These are phyloP conservation scores for Papiliotrema terrestris DNA, from an alignment of 1,284 basidiomycete species.

Conservation along the genomic window DNA sequence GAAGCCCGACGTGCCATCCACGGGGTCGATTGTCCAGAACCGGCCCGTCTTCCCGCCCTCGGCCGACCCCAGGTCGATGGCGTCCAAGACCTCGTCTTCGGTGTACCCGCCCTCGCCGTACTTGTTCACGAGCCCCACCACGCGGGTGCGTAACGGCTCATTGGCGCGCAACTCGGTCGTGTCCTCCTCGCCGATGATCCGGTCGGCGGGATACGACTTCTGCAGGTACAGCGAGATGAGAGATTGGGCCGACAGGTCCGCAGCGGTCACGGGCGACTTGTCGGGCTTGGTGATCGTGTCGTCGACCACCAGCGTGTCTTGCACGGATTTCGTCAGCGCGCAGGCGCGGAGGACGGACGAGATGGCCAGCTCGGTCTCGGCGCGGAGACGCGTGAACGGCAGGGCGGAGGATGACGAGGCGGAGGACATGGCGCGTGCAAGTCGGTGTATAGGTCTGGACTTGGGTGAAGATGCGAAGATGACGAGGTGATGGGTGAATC, in stretches of 20 bases:
- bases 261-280: constrained; percentile 94
- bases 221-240: constrained; percentile 75
- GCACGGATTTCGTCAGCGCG: constrained; percentile 72
- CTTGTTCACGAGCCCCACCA: constrained; percentile 80
- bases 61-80: constrained; percentile 81
- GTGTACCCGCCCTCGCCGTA: constrained; percentile 51
- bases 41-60: constrained; percentile 68
- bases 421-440: not conserved
- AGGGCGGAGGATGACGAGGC: constrained; percentile 14
- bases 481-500: not conserved
- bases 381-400: constrained; percentile 36
- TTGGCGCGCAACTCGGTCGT: constrained; percentile 67
- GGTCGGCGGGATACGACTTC: constrained; percentile 75
- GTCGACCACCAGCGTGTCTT: constrained; percentile 78
- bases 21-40: constrained; percentile 53
- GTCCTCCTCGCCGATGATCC: constrained; percentile 95
- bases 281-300: constrained; percentile 90
- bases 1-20: constrained; percentile 60
- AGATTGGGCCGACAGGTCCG: constrained; percentile 86
- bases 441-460: too few relatives aligned
- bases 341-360: constrained; percentile 89
- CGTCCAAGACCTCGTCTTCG: constrained; percentile 62
- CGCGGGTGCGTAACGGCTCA: constrained; percentile 62
- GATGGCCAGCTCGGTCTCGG: constrained; percentile 63
- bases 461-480: too few relatives aligned